Evolutionary conservation across 2,329 filamentous ascomycete genomes (phyloP).

Genomic region (Sporothrix pallida): DNA sequence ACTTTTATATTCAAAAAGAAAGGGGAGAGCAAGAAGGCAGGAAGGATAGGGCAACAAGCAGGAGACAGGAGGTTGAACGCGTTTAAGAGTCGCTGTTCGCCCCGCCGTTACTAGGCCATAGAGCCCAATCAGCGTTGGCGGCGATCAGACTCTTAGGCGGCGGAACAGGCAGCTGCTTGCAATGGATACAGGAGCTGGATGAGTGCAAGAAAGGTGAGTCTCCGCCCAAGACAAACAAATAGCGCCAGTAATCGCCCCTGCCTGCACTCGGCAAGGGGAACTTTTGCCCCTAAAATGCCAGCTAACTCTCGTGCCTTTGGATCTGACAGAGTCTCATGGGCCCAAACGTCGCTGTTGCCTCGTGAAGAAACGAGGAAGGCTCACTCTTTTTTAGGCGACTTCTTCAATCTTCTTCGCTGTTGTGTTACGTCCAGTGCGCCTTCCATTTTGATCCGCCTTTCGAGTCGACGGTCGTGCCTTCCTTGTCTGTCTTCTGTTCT

Average conservation of each 20-base stretch:
- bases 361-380: slow-evolving; percentile 19
- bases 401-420: background rate
- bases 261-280: slow-evolving; percentile 12
- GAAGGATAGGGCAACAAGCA: slow-evolving; percentile 20
- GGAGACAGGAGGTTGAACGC: slow-evolving; percentile 26
- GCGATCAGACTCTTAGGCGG: slow-evolving; percentile 45
- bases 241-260: slow-evolving; percentile 37
- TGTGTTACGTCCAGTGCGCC: background rate
- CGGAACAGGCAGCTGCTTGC: background rate
- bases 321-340: slow-evolving; percentile 6
- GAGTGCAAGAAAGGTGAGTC: background rate
- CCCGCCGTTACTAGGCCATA: slow-evolving; percentile 26
- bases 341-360: slow-evolving; percentile 25
- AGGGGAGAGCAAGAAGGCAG: background rate
- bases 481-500: background rate
- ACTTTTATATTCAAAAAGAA: slow-evolving; percentile 27
- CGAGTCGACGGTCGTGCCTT: slow-evolving; percentile 4
- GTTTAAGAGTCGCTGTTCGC: slow-evolving; percentile 23
- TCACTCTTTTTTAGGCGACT: background rate
- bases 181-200: background rate
- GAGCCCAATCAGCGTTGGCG: slow-evolving; percentile 46
- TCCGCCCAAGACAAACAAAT: background rate
- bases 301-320: background rate
- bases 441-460: background rate
- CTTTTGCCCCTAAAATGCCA: background rate